Evolutionary conservation across 495 filamentous ascomycete species (phyloP), one percentile per base, ranked within the genome.

Genomic region (Pyrenula massariospora): DNA sequence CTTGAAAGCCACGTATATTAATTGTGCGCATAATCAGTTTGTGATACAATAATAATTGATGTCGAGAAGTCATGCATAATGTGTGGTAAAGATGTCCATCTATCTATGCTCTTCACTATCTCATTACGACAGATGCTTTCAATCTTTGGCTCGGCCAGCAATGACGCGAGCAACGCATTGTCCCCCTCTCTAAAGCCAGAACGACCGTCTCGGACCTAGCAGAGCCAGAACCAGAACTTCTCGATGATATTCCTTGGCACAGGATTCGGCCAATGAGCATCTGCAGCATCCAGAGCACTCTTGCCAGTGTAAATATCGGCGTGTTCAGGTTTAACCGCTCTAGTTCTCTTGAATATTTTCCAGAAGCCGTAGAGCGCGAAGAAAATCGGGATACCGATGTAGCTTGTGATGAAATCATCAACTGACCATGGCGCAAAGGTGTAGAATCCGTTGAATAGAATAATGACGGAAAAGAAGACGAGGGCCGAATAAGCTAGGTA

Each of bases 241-340:
- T 81, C 76, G 20, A 77, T 54, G 52, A 72, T 61, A 59, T 80
- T 82, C 55, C 66, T 67, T 15, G 78, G 74, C 48, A 62, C 61
- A n/a, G 63, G 57, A 60, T 77, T 72, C 31, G 31, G 31, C 31
- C 31, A 42, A 15, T 42, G 31, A 54, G 31, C 31, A 42, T 42
- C 31, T 5, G 77, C 68, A 1, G 69, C 70, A 69, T 86, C 84
- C 22, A 86, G 60, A 53, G 79, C 82, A 2, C 73, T 76, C 68
- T 85, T 86, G 11, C 83, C 83, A 24, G 73, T 84, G 62, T 69
- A 77, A 24, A 87, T 74, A 61, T 87, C 85, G 55, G 80, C 78
- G 23, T 83, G 73, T 11, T 60, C 69, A 3, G 78, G 64, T 2
- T 69, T 65, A 51, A 84, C 74, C 24, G 76, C 59, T 57, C 65